phyloP scores from a whole-genome alignment of 306 rosid species.

The Castanea crenata region DNA sequence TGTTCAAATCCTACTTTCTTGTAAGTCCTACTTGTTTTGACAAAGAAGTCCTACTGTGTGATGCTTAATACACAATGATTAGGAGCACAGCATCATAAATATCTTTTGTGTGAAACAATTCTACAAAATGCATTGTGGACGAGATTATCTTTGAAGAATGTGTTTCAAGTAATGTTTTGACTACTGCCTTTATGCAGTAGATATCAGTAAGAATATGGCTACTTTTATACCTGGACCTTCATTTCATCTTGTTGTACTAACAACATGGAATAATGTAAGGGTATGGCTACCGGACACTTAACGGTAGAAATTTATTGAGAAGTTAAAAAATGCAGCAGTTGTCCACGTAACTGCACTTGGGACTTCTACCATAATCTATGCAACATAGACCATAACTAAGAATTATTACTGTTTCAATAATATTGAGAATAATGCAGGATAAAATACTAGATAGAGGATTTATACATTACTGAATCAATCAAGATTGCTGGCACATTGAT shows the following conservation, averaged over 20 bases:
- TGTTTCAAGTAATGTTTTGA: not conserved
- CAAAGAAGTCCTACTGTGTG: not conserved
- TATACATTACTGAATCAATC: too few relatives aligned
- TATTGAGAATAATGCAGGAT: too few relatives aligned
- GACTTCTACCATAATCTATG: not conserved
- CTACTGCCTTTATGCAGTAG: not conserved
- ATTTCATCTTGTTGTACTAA: not conserved
- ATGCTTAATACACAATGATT: not conserved
- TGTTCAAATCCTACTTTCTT: constrained; percentile 30
- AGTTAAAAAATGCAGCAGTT: not conserved
- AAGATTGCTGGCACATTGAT: too few relatives aligned
- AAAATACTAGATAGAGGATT: too few relatives aligned
- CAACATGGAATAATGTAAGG: not conserved
- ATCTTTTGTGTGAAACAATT: not conserved
- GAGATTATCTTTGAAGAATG: not conserved
- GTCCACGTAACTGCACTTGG: not conserved
- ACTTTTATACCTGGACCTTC: not conserved
- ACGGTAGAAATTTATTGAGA: not conserved
- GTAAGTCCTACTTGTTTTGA: constrained; percentile 10
- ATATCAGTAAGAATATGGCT: not conserved
- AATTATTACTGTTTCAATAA: too few relatives aligned
- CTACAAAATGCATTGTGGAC: not conserved
- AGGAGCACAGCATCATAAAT: not conserved
- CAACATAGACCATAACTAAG: too few relatives aligned
- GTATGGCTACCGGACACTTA: not conserved